Evolutionary conservation across 106 monocot species (phyloP).

Genomic region (Gastrodia elata): DNA sequence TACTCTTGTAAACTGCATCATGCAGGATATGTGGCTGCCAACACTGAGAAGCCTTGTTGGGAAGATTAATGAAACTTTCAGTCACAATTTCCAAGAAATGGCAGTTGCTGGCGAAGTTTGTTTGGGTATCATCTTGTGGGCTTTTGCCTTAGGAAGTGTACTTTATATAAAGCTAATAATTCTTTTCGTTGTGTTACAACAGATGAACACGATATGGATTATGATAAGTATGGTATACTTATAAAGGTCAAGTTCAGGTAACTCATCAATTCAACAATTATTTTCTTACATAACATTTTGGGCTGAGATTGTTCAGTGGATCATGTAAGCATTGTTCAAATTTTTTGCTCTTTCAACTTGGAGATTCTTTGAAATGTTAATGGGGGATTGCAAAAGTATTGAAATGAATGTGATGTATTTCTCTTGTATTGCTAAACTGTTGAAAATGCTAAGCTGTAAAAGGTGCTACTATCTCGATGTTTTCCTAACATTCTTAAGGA

Average conservation of each 20-base stretch:
- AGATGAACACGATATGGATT: constrained; percentile 94
- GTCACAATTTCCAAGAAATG: constrained; percentile 97
- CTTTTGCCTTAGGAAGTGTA: not conserved
- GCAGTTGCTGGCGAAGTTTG: constrained; percentile 98
- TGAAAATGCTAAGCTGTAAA: no score
- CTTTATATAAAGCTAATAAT: not conserved
- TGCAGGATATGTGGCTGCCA: constrained; percentile 80
- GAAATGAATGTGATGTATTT: not conserved
- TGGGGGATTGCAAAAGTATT: not conserved
- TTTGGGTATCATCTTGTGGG: constrained; percentile 42
- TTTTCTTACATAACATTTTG: not conserved
- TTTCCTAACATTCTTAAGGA: no score
- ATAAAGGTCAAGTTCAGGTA: constrained; percentile 98
- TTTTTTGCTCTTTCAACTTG: not conserved
- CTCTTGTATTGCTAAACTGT: not conserved
- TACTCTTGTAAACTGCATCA: not conserved
- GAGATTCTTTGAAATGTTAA: not conserved
- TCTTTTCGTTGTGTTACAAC: constrained; percentile 7
- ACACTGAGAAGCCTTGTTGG: constrained; percentile 63
- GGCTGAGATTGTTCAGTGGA: not conserved
- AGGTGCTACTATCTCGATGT: no score
- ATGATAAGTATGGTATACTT: constrained; percentile 89
- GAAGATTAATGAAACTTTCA: constrained; percentile 88
- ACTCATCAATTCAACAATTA: constrained; percentile 2
- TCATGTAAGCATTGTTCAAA: not conserved